Evolutionary conservation across 2,329 filamentous ascomycete genomes (phyloP), one percentile per base, ranked within the genome.

Genomic region (Alternaria dauci): DNA sequence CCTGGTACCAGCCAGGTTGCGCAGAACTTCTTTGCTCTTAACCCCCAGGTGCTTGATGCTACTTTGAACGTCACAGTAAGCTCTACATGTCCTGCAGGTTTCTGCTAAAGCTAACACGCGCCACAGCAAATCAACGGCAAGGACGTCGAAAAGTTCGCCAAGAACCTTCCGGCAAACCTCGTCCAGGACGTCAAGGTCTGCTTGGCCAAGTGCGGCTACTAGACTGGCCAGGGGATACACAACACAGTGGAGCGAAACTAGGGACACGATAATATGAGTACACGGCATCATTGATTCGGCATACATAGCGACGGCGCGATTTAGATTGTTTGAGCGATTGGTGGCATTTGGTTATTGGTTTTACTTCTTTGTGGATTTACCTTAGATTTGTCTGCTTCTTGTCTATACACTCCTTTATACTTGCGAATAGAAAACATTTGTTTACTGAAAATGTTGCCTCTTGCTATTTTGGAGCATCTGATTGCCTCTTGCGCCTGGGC

Each of bases 111-210:
- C 46, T 50, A 26, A 50, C 32, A 8, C 23, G 23, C 12, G 9
- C 28, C 9, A 23, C 9, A 50, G 46, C 46, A 50, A 50, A 50
- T 50, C 46, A 68, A 77, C 38, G 76, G 75, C 2, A 66, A 68
- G 60, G 74, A 80, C 58, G 76, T 81, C 20, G 73, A 78, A 60
- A 48, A 68, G 34, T 80, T 81, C 63, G 52, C 75, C 34, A 71
- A 71, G 54, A 38, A 38, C 8, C 78, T 81, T 41, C 86, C 86
- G 16, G 70, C 71, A 9, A 85, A 82, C 58, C 79, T 87, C 43
- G 84, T 85, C 4, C 71, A 81, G 23, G 85, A 84, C 51, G 81
- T 88, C 12, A 82, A 87, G 61, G 69, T 79, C 62, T 89, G 86
- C 73, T 73, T 87, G 69, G 71, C 76, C 61, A 84, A 80, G 71